Evolutionary conservation across 768 basidiomycete species (phyloP), one percentile per base, ranked within the genome.

Genomic region (Agaricus subrufescens): DNA sequence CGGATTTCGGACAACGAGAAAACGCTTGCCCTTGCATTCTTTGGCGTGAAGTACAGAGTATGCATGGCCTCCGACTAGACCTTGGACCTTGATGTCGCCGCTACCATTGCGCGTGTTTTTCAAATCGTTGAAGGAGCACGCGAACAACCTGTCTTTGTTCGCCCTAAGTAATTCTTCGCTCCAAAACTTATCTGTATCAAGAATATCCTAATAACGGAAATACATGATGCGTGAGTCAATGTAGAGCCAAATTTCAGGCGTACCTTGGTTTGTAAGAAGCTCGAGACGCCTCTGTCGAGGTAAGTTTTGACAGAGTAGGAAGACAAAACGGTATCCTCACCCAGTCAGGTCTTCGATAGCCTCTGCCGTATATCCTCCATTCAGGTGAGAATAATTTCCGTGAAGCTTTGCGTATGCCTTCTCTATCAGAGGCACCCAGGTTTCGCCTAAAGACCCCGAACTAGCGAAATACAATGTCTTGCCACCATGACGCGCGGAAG

Each of bases 391-490:
- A 54, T 75, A 77, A 55, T 75, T 73, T 2, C 80, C 80, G 61
- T 83, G 78, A 1, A 82, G 60, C 65, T 83, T 83, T 2, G 81
- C 81, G 56, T 75, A 83, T 2, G 81, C 81, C 62, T 83, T 83
- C 62, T 83, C 81, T n/a, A 82, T 72, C n/a, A 83, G 65, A 2
- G 81, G 77, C 0, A 81, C 78, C 81, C 81, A 82, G 3, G 79
- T 81, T 58, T 82, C 81, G 30, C 75, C 76, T 46, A 74, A 70
- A 4, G 73, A 67, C 1, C 73, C 75, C 5, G 76, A 78, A 50
- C 71, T 73, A 8, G 81, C 79, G 62, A 82, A 83, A 58, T 77
- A 81, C 37, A 82, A 61, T 1, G 69, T 69, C 62, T 79, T 80
- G 30, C 73, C 74, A 34, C 80, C 78, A 49, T 75, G 77, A 3